A percentile compares a stretch with the other conserved stretches of the same genome.
phyloP scores from a whole-genome alignment of 73 alveolate genomes.

The Paraurostyla sp. region DNA sequence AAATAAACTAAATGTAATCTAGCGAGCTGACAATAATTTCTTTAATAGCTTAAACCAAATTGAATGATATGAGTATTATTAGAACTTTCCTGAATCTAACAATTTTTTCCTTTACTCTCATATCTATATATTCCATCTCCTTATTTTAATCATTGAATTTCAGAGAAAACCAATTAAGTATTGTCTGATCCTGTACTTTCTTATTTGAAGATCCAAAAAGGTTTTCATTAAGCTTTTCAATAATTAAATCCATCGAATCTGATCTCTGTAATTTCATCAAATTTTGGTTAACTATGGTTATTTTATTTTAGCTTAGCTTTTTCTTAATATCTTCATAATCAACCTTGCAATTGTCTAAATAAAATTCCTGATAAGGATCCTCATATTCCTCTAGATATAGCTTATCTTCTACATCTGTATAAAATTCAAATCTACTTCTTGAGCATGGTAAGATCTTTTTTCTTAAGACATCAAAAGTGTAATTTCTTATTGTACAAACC shows the following conservation, averaged over 20 bases:
- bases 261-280: conserved; percentile 21
- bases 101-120: not conserved
- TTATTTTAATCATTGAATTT: not conserved
- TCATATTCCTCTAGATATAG: conserved; percentile 46
- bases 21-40: conserved; percentile 9
- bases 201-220: not conserved
- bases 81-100: not conserved
- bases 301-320: not conserved
- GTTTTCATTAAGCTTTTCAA: conserved; percentile 25
- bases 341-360: not conserved
- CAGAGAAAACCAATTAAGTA: conserved; percentile 9
- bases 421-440: not conserved
- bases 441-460: not conserved
- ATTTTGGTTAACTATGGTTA: not conserved
- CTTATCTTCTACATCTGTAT: conserved; percentile 23
- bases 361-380: conserved; percentile 43
- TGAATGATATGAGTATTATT: not conserved
- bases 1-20: not conserved
- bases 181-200: not conserved
- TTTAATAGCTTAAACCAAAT: not conserved
- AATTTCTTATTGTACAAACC: not conserved
- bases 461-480: not conserved
- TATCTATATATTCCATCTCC: conserved; percentile 23
- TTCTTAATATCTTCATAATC: not conserved
- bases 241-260: conserved; percentile 12